Conservation (phyloP, 2,329 filamentous ascomycete species). For the Pseudogymnoascus pannorum region DNA sequence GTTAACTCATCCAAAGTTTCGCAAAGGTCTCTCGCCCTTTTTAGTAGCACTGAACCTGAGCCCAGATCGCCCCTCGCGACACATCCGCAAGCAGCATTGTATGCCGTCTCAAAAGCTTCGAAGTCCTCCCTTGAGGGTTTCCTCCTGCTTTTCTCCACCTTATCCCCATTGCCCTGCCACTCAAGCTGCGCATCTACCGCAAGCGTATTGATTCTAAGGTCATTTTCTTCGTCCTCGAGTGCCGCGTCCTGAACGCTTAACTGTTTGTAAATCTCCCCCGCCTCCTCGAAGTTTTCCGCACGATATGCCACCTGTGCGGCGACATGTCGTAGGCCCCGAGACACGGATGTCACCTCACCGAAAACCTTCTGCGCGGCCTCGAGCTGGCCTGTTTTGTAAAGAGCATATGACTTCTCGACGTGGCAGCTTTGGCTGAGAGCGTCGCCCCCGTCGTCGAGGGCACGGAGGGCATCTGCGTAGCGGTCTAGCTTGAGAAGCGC, state of each 20-base stretch:
- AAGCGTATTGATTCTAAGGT: conserved; percentile 68
- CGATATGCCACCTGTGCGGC: conserved; percentile 66
- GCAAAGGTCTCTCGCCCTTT: conserved; percentile 63
- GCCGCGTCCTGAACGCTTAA: conserved; percentile 42
- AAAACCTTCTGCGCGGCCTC: conserved; percentile 48
- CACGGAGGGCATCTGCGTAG: conserved; percentile 67
- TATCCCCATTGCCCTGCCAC: conserved; percentile 48
- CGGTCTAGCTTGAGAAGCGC: conserved; percentile 77
- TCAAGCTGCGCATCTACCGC: conserved; percentile 66
- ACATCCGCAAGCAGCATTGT: conserved; percentile 68
- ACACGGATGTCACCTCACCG: conserved; percentile 18
- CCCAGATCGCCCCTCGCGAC: conserved; percentile 62
- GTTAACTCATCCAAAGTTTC: conserved; percentile 64
- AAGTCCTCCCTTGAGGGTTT: conserved; percentile 53
- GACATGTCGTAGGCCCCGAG: conserved; percentile 38
- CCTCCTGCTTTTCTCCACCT: conserved; percentile 32
- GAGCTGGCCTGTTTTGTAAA: conserved; percentile 71
- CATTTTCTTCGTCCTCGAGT: conserved; percentile 58
- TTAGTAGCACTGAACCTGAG: conserved; percentile 59
- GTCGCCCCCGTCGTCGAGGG: conserved; percentile 56
- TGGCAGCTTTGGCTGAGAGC: conserved; percentile 52
- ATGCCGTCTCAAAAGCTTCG: conserved; percentile 74
- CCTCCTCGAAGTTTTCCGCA: conserved; percentile 63
- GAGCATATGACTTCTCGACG: conserved; percentile 72
- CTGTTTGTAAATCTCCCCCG: conserved; percentile 54